These are phyloP conservation scores for Drosera spatulata DNA, from an alignment of 179 eudicot species.

Conservation along the genomic window DNA sequence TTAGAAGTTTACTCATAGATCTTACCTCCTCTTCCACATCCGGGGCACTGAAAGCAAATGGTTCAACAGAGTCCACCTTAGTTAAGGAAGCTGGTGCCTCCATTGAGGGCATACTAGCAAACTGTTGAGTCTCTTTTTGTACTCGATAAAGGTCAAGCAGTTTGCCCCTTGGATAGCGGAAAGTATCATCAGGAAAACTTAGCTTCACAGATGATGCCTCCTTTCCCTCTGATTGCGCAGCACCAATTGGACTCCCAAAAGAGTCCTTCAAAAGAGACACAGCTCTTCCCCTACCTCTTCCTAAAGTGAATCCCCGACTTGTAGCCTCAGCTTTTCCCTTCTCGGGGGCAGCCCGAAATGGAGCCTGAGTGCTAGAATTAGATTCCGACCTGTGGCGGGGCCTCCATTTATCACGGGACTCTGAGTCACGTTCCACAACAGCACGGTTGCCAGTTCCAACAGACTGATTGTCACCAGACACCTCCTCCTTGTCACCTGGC, in stretches of 20 bases:
- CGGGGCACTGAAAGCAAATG: slow-evolving; percentile 80
- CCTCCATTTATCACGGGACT: slow-evolving; percentile 90
- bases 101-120: slow-evolving; percentile 29
- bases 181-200: slow-evolving; percentile 20
- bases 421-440: slow-evolving; percentile 12
- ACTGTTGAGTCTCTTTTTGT: slow-evolving; percentile 39
- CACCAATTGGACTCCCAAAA: slow-evolving; percentile 36
- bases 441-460: slow-evolving; percentile 32
- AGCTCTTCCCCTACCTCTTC: slow-evolving; percentile 72
- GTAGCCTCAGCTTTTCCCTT: slow-evolving; percentile 62
- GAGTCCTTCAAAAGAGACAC: slow-evolving; percentile 29
- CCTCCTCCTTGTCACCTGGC: slow-evolving; percentile 71
- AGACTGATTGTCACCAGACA: slow-evolving; percentile 37
- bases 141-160: slow-evolving; percentile 84
- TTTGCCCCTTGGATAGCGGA: slow-evolving; percentile 79
- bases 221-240: slow-evolving; percentile 27
- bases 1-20: slow-evolving; percentile 1
- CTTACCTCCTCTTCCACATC: slow-evolving; percentile 76
- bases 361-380: slow-evolving; percentile 36
- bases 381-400: slow-evolving; percentile 83
- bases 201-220: slow-evolving; percentile 53
- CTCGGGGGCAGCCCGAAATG: slow-evolving; percentile 11
- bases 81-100: slow-evolving; percentile 55
- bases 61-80: slow-evolving; percentile 40
- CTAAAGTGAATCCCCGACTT: slow-evolving; percentile 59